Conservation (phyloP, 2,329 filamentous ascomycete species). For the Tolypocladium paradoxum region DNA sequence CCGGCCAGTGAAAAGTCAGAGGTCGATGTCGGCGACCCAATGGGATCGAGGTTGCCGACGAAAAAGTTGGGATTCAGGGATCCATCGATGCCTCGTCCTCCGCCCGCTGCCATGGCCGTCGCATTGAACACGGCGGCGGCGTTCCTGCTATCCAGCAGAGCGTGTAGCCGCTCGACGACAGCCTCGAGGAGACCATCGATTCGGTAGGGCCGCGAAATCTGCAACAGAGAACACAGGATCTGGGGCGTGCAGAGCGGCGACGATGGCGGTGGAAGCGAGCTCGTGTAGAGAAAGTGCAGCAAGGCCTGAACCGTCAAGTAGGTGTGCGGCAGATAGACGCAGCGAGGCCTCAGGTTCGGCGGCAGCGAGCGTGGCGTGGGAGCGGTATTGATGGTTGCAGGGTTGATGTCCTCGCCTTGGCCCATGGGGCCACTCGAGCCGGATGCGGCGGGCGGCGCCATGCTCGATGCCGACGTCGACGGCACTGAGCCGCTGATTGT, state of each 20-base stretch:
- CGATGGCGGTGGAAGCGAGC: conserved; percentile 64
- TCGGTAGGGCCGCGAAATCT: conserved; percentile 86
- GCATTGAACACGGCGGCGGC: conserved; percentile 97
- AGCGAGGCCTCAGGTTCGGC: conserved; percentile 63
- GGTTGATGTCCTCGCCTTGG: conserved; percentile 30
- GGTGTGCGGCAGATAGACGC: conserved; percentile 88
- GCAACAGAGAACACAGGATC: conserved; percentile 87
- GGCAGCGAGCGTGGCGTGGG: conserved; percentile 47
- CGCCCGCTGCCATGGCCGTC: conserved; percentile 93
- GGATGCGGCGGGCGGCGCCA: conserved; percentile 29
- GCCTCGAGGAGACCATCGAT: conserved; percentile 88
- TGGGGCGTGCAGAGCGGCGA: conserved; percentile 84
- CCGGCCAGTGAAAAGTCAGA: conserved; percentile 22
- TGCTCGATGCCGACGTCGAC: conserved; percentile 25
- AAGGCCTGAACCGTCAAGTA: conserved; percentile 81
- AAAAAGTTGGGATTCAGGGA: conserved; percentile 53
- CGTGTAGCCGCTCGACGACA: conserved; percentile 81
- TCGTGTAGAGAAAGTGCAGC: conserved; percentile 89
- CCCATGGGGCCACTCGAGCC: conserved; percentile 32
- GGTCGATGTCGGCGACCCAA: conserved; percentile 22
- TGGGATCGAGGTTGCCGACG: conserved; percentile 35
- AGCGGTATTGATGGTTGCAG: conserved; percentile 36
- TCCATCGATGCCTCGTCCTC: conserved; percentile 71
- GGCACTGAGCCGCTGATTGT: conserved; percentile 32
- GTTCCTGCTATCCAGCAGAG: conserved; percentile 82